Evolutionary conservation across 1,284 basidiomycete genomes (phyloP).

Genomic region (Coniferiporia sulphurascens): DNA sequence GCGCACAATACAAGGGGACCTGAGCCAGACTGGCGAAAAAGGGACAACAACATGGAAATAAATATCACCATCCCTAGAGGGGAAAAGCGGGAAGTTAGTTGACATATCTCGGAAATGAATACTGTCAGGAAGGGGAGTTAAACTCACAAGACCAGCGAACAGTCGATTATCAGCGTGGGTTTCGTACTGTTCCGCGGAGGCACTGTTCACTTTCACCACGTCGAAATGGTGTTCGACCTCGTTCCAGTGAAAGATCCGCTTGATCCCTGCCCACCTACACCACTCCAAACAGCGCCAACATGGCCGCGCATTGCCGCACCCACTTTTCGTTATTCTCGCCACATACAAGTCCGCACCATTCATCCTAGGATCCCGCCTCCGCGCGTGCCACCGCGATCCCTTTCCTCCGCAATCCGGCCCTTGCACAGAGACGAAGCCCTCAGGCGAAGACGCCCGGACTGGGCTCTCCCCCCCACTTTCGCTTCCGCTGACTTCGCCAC

Average conservation of each 20-base stretch:
- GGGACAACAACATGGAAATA: conserved; percentile 12
- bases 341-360: conserved; percentile 56
- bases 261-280: conserved; percentile 55
- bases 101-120: neutral
- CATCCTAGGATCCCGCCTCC: conserved; percentile 38
- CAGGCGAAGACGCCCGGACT: conserved; percentile 13
- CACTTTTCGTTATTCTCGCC: conserved; percentile 44
- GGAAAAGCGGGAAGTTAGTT: neutral
- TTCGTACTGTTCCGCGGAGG: conserved; percentile 37
- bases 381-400: conserved; percentile 32
- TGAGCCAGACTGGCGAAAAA: neutral
- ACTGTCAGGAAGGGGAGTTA: neutral
- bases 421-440: neutral
- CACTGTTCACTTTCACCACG: conserved; percentile 48
- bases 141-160: conserved; percentile 37
- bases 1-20: conserved; percentile 1
- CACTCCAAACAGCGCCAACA: conserved; percentile 53
- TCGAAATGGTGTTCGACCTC: conserved; percentile 39
- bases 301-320: conserved; percentile 44
- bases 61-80: conserved; percentile 16
- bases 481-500: conserved; percentile 14
- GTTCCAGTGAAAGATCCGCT: conserved; percentile 53
- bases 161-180: conserved; percentile 44
- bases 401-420: conserved; percentile 17
- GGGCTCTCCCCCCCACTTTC: conserved; percentile 16